A percentile compares a stretch with the other conserved stretches of the same genome.
Conservation (phyloP, 1,284 basidiomycete genomes). For the Fistulinella staudtii region DNA sequence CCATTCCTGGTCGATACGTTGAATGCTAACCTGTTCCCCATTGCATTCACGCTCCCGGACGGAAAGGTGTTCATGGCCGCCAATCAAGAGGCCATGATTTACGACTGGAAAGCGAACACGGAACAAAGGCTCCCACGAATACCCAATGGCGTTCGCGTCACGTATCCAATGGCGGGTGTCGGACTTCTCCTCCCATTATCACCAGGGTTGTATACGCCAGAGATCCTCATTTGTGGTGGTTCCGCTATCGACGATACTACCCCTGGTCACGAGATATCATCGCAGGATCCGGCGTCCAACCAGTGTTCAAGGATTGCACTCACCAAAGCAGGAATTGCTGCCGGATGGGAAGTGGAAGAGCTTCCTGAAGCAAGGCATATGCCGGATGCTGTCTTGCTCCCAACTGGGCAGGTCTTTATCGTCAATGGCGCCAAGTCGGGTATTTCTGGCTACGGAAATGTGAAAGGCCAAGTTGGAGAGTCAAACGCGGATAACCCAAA, state of each 20-base stretch:
- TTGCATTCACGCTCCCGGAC: slow-evolving; percentile 71
- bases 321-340: slow-evolving; percentile 57
- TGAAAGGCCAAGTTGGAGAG: slow-evolving; percentile 59
- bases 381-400: slow-evolving; percentile 79
- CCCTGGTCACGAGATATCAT: slow-evolving; percentile 59
- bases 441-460: slow-evolving; percentile 84
- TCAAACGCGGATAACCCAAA: slow-evolving; percentile 82
- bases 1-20: slow-evolving; percentile 70
- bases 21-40: slow-evolving; percentile 79
- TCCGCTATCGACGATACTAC: slow-evolving; percentile 62
- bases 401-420: slow-evolving; percentile 72
- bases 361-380: slow-evolving; percentile 75
- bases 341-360: slow-evolving; percentile 70
- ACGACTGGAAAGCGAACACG: slow-evolving; percentile 65
- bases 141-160: slow-evolving; percentile 77
- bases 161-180: slow-evolving; percentile 78
- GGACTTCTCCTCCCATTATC: slow-evolving; percentile 68
- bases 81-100: slow-evolving; percentile 76
- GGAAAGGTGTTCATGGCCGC: slow-evolving; percentile 75
- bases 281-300: slow-evolving; percentile 64
- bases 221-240: slow-evolving; percentile 77
- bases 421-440: slow-evolving; percentile 75
- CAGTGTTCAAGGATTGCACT: slow-evolving; percentile 73
- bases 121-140: slow-evolving; percentile 65
- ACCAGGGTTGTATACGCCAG: slow-evolving; percentile 61